These are phyloP conservation scores for Spizellomyces sp. DNA, from an alignment of 192 early-diverging fungal genomes.

Conservation along the genomic window DNA sequence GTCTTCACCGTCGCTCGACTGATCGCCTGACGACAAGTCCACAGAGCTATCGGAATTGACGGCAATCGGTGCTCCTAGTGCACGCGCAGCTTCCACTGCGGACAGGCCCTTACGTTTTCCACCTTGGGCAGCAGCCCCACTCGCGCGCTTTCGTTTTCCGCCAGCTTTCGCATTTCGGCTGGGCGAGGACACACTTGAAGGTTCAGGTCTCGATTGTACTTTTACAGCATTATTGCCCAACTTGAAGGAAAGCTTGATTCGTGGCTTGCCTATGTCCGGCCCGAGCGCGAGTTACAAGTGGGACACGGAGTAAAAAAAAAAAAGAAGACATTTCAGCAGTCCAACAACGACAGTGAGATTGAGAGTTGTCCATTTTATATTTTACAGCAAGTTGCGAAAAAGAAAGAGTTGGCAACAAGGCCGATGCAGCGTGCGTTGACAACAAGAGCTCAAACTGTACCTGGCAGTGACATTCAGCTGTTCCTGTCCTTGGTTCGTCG, in stretches of 20 bases:
- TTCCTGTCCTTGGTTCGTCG: too few species aligned
- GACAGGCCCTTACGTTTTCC: constrained; percentile 14
- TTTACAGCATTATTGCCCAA: constrained; percentile 3
- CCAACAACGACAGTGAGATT: constrained; percentile 18
- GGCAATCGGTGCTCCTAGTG: constrained; percentile 12
- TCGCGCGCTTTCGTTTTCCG: background rate
- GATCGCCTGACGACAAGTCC: too few species aligned
- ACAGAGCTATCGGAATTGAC: too few species aligned
- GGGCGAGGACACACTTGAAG: background rate
- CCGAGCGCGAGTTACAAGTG: background rate
- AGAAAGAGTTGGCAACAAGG: too few species aligned
- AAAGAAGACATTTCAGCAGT: background rate
- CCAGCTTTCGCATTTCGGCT: background rate
- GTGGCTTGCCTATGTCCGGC: constrained; percentile 18
- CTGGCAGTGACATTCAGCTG: too few species aligned
- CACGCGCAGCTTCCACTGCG: constrained; percentile 18
- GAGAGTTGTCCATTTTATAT: too few species aligned
- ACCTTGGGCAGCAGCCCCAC: background rate
- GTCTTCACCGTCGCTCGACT: too few species aligned
- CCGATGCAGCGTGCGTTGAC: too few species aligned
- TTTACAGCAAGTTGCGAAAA: too few species aligned
- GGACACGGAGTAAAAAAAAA: background rate
- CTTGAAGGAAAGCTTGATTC: constrained; percentile 17
- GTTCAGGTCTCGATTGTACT: background rate
- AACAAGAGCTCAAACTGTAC: too few species aligned